Conservation (phyloP, 163 green algal species). For the Chloromonas sp. region DNA sequence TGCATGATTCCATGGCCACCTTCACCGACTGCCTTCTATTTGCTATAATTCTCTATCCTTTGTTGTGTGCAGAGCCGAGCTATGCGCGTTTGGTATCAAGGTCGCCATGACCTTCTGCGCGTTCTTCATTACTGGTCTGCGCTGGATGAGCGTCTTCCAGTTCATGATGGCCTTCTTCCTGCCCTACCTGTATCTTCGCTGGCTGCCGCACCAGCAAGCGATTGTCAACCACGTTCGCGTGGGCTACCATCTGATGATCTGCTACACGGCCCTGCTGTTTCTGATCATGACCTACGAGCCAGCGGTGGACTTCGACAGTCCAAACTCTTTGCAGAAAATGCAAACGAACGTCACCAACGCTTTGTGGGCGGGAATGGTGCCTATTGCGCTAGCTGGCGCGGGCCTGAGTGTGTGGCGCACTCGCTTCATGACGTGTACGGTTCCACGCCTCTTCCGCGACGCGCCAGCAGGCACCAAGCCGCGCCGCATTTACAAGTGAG, state of each 20-base stretch:
- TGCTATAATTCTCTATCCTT: too few relatives aligned
- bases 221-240: background rate
- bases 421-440: background rate
- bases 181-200: background rate
- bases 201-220: background rate
- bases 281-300: background rate
- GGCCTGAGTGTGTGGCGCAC: background rate
- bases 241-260: background rate
- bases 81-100: background rate
- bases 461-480: conserved; percentile 16
- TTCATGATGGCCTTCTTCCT: background rate
- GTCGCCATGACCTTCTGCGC: background rate
- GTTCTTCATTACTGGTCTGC: background rate
- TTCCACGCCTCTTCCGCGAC: conserved; percentile 9
- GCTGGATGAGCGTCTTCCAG: background rate
- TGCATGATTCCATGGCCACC: too few relatives aligned
- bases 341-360: background rate
- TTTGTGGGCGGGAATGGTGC: background rate
- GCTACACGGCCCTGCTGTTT: background rate
- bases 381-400: background rate
- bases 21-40: too few relatives aligned
- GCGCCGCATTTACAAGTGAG: conserved; percentile 17
- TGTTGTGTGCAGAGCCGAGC: background rate
- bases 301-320: background rate
- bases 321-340: background rate